Base-by-base conservation (phyloP, 768 basidiomycete genomes). In the Tylopilus vinaceipallidus region DNA sequence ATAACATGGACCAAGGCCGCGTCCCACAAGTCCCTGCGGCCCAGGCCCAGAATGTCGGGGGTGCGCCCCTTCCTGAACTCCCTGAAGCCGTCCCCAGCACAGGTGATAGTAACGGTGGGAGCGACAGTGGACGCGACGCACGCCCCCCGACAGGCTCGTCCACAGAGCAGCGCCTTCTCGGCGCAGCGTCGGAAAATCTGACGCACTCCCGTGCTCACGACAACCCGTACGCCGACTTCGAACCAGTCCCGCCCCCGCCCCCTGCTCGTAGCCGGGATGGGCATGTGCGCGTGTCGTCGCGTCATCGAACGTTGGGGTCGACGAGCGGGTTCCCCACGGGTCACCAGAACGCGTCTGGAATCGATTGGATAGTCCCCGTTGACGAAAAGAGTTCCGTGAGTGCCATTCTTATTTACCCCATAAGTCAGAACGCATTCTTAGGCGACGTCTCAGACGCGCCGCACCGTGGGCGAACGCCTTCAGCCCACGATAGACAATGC, bases 1-100 rank as follows among this genome's bases (percentile, higher is more conserved):
- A n/a, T n/a, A n/a, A n/a, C n/a, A 65, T 65, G 64, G 56, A 65
- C 39, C 39, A 13, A 12, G 48, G 37, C 2, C 55, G 17, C 37
- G 22, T 37, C 8, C 26, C 39, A 5, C 53, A 26, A 13, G 5
- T 30, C 2, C 35, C 47, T 20, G 35, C 20, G 2, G n/a, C 22
- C 7, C 38, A 45, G n/a, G 29, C 47, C 8, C 55, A 37, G 17
- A 6, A 41, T 24, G 16, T 24, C 35, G 37, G 43, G 39, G 27
- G 22, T 26, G 22, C n/a, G 10, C 4, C 27, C 6, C 47, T 29
- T 14, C 35, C 52, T 1, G 64, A 57, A 19, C 50, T 19, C 12
- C 13, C 42, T 16, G 56, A 45, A 14, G n/a, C 36, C 30, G 2
- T 9, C 0, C 32, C 38, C 10, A 13, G 13, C 14, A 42, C 55